Conservation (phyloP, 2,329 filamentous ascomycete species). For the Cladosporium phlei region DNA sequence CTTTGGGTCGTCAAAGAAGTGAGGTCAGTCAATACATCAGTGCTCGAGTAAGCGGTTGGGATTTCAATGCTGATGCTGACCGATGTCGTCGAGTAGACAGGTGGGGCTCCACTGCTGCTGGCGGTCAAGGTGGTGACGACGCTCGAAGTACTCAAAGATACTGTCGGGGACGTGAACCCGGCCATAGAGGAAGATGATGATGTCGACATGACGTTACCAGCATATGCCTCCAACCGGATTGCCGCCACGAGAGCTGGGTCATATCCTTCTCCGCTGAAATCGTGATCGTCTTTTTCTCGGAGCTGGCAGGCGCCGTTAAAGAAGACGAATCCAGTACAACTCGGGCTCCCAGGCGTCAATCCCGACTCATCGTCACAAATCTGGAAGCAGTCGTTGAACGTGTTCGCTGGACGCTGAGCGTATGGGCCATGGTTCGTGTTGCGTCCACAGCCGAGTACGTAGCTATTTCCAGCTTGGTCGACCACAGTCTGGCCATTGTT, state of each 20-base stretch:
- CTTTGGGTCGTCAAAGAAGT: too few species aligned
- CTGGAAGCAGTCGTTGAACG: constrained; percentile 3
- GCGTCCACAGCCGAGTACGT: constrained; percentile 3
- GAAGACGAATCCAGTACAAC: constrained; percentile 3
- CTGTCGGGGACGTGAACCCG: too few species aligned
- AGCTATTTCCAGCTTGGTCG: neutral
- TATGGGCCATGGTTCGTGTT: neutral
- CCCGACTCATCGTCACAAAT: neutral
- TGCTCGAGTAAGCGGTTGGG: too few species aligned
- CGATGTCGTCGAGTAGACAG: too few species aligned
- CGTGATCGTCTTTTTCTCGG: neutral
- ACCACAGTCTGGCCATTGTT: neutral
- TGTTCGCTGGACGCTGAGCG: neutral
- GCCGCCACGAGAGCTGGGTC: neutral
- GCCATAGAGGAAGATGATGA: too few species aligned
- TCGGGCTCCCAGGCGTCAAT: too few species aligned
- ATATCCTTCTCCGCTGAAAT: neutral
- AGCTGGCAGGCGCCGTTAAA: constrained; percentile 5
- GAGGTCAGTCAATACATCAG: too few species aligned
- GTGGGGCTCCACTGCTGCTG: too few species aligned
- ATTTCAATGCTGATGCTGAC: too few species aligned
- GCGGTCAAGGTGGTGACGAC: too few species aligned
- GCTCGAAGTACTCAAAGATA: too few species aligned
- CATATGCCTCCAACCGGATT: neutral
- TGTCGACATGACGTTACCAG: neutral